Conservation (phyloP, 768 basidiomycete species). For the Clavulina sp. region DNA sequence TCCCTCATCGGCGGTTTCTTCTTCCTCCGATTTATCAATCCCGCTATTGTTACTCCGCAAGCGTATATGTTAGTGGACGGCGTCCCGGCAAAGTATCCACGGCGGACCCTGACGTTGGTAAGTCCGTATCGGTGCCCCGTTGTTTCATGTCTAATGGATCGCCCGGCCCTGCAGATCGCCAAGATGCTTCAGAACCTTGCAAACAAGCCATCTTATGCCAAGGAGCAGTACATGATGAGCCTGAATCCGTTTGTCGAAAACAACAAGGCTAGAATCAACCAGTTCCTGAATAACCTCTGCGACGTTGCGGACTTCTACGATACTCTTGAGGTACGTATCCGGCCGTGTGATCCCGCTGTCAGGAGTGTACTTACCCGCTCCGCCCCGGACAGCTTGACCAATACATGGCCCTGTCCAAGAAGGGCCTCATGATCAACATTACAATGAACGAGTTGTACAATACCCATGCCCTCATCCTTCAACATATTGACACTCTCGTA, state of each 20-base stretch:
- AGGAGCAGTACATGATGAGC: slow-evolving; percentile 97
- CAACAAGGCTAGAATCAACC: slow-evolving; percentile 95
- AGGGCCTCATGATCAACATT: slow-evolving; percentile 95
- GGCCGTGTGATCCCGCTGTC: background rate
- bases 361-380: slow-evolving; percentile 1
- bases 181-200: slow-evolving; percentile 99
- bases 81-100: slow-evolving; percentile 92
- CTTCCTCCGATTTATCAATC: slow-evolving; percentile 99
- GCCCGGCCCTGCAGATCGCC: slow-evolving; percentile 48
- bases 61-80: slow-evolving; percentile 99
- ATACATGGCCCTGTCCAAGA: slow-evolving; percentile 99
- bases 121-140: slow-evolving; percentile 9
- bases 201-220: slow-evolving; percentile 95
- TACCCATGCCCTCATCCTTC: slow-evolving; percentile 86
- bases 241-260: slow-evolving; percentile 97
- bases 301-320: slow-evolving; percentile 99
- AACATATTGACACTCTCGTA: slow-evolving; percentile 90
- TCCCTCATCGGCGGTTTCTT: slow-evolving; percentile 99
- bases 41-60: slow-evolving; percentile 96
- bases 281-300: slow-evolving; percentile 89
- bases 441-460: slow-evolving; percentile 98
- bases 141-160: background rate
- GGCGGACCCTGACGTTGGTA: slow-evolving; percentile 84
- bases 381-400: slow-evolving; percentile 73
- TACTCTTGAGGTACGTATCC: slow-evolving; percentile 60